phyloP scores from a whole-genome alignment of 225 moss, liverwort and hornwort genomes.

The Pseudoscleropodium purum region DNA sequence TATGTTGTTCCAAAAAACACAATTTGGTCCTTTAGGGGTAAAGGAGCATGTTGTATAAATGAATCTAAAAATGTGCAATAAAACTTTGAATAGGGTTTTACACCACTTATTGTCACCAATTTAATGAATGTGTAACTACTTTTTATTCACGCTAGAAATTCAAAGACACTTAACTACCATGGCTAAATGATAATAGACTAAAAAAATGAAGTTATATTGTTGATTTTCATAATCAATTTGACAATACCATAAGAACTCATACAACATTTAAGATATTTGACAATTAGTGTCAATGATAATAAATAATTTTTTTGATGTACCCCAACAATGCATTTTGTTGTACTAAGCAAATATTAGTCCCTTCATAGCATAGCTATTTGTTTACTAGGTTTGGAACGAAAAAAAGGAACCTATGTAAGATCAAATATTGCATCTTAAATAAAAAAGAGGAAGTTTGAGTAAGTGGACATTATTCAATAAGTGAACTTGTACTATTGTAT shows the following conservation, averaged over 20 bases:
- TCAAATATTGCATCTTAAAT: neutral
- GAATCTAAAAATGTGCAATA: neutral
- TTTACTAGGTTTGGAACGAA: neutral
- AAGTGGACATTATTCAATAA: neutral
- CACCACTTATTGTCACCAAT: neutral
- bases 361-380: neutral
- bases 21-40: too few relatives aligned
- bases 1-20: too few relatives aligned
- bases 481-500: neutral
- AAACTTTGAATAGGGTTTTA: neutral
- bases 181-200: neutral
- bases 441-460: neutral
- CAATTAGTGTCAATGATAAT: neutral
- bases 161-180: neutral
- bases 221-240: neutral
- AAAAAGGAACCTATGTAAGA: rapidly evolving
- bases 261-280: neutral
- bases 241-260: neutral
- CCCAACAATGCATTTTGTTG: neutral
- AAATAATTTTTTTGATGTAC: too few relatives aligned
- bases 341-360: too few relatives aligned
- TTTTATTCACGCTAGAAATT: neutral
- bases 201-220: neutral
- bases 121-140: neutral
- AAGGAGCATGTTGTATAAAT: neutral